Conservation (phyloP, 1,284 basidiomycete species). For the Gomphus sp. region DNA sequence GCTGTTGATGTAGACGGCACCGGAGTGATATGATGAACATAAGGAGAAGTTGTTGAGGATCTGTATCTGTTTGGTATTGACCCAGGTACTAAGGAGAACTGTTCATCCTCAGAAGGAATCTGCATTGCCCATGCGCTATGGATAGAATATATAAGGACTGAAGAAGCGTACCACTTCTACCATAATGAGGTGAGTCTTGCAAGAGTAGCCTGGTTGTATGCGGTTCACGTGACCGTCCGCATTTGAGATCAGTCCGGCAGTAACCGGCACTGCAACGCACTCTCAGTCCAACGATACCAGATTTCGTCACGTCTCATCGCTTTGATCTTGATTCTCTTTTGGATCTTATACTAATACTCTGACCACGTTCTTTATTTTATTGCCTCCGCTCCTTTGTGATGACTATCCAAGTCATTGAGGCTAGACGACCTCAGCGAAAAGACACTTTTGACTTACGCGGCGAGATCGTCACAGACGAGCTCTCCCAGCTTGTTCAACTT, state of each 20-base stretch:
- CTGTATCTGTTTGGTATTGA: background rate
- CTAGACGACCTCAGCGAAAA: constrained; percentile 24
- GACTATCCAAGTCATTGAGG: constrained; percentile 2
- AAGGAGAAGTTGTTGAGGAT: background rate
- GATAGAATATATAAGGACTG: background rate
- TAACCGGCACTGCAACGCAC: background rate
- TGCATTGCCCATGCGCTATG: background rate
- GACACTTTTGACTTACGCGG: constrained; percentile 66
- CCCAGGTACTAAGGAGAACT: background rate
- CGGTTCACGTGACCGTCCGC: too few species aligned
- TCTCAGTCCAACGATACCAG: background rate
- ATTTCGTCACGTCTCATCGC: background rate
- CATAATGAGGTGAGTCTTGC: constrained; percentile 19
- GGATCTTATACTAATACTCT: background rate
- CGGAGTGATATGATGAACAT: background rate
- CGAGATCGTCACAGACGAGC: constrained; percentile 49
- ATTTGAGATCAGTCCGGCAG: background rate
- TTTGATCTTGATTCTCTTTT: background rate
- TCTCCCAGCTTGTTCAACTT: constrained; percentile 33
- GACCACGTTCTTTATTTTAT: background rate
- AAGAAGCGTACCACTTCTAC: background rate
- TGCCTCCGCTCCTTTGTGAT: background rate
- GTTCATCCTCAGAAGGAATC: background rate
- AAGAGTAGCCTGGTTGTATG: background rate
- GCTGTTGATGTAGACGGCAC: background rate